These are phyloP conservation scores for Lyophyllum shimeji DNA, from an alignment of 768 basidiomycete genomes.

Conservation along the genomic window DNA sequence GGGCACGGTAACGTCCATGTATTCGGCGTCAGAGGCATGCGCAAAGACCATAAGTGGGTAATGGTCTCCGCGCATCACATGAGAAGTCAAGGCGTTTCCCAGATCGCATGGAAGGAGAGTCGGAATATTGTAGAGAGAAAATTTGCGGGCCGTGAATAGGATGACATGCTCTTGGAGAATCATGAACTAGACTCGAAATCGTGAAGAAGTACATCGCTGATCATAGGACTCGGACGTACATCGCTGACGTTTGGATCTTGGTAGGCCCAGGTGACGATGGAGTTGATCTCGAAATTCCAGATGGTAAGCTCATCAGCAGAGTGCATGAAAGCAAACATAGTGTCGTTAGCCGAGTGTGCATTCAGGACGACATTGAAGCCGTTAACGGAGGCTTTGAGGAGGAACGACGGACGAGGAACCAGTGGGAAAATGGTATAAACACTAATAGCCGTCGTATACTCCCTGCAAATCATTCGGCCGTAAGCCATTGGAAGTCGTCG, in stretches of 20 bases:
- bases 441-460: not conserved
- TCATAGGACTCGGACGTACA: not conserved
- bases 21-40: not conserved
- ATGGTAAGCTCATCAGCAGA: not conserved
- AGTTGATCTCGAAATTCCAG: not conserved
- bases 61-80: not conserved
- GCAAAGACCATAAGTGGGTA: not conserved
- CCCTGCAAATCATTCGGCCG: not conserved
- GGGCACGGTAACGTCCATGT: not conserved
- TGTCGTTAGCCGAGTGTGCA: not conserved
- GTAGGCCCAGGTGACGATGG: not conserved
- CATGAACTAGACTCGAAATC: not conserved
- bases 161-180: not conserved
- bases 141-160: not conserved
- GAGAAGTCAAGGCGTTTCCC: not conserved
- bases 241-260: not conserved
- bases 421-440: not conserved
- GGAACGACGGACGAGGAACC: not conserved
- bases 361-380: not conserved
- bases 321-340: not conserved
- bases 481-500: no score
- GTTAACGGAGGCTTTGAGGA: not conserved
- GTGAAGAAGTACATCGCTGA: not conserved
- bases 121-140: not conserved
- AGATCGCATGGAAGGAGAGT: not conserved